phyloP scores from a whole-genome alignment of 192 early-diverging fungal genomes.

The Coemansia javaensis region DNA sequence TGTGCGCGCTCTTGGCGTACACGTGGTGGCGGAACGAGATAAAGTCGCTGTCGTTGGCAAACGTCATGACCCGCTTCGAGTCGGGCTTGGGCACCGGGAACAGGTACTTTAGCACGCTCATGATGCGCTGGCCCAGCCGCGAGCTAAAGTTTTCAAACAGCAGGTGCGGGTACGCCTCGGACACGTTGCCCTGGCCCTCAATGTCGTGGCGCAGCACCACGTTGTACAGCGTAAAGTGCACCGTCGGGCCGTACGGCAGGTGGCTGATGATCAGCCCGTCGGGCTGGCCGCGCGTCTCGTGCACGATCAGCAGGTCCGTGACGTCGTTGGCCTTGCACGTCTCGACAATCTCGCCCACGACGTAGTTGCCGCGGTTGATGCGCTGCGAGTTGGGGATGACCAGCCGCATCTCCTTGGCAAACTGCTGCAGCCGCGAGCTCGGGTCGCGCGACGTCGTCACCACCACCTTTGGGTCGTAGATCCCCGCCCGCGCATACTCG shows the following conservation, averaged over 20 bases:
- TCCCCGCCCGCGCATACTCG: constrained; percentile 92
- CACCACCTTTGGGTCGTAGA: constrained; percentile 91
- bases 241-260: constrained; percentile 97
- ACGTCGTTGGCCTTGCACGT: constrained; percentile 92
- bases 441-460: constrained; percentile 97
- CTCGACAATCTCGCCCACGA: constrained; percentile 93
- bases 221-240: constrained; percentile 96
- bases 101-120: constrained; percentile 89
- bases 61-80: constrained; percentile 94
- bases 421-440: constrained; percentile 85
- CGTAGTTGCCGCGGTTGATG: constrained; percentile 96
- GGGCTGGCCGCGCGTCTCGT: constrained; percentile 94
- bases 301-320: constrained; percentile 92
- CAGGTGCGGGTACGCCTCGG: constrained; percentile 94
- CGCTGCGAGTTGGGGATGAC: constrained; percentile 94
- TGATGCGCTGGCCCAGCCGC: constrained; percentile 76
- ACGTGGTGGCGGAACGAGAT: constrained; percentile 98
- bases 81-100: constrained; percentile 98
- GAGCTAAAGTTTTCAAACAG: constrained; percentile 94
- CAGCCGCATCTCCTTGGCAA: constrained; percentile 96
- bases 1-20: constrained; percentile 80
- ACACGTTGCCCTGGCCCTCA: constrained; percentile 91
- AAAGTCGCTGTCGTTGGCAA: constrained; percentile 93
- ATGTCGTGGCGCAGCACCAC: constrained; percentile 98
- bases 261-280: constrained; percentile 94